Evolutionary conservation across 768 basidiomycete genomes (phyloP).

Genomic region (Serendipita sp.): DNA sequence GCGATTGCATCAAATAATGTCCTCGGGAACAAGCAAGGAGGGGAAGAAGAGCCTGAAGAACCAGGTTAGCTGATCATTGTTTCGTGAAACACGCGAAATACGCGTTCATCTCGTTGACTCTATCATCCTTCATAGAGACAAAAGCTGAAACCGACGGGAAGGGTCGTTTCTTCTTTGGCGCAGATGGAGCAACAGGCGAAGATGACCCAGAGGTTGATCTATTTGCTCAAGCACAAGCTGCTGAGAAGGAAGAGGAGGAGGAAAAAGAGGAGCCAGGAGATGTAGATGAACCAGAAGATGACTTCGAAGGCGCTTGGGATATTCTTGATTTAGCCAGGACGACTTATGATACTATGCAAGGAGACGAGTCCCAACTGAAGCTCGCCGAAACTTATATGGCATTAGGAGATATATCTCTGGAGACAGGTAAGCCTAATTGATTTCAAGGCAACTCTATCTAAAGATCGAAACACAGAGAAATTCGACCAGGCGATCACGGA

Average conservation of each 20-base stretch:
- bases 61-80: constrained; percentile 1
- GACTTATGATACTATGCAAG: constrained; percentile 57
- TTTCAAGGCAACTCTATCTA: constrained; percentile 7
- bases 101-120: not conserved
- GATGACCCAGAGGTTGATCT: constrained; percentile 48
- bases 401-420: constrained; percentile 90
- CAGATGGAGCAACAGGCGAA: constrained; percentile 55
- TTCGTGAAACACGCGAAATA: not conserved
- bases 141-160: constrained; percentile 24
- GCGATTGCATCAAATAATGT: constrained; percentile 76
- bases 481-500: constrained; percentile 89
- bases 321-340: constrained; percentile 87
- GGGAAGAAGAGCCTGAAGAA: constrained; percentile 32
- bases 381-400: constrained; percentile 83
- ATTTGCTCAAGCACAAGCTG: constrained; percentile 38
- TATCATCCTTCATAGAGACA: constrained; percentile 10
- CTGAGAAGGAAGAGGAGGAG: constrained; percentile 29
- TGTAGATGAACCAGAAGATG: constrained; percentile 80
- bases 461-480: constrained; percentile 45
- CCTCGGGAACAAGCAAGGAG: constrained; percentile 66
- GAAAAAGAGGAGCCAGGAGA: constrained; percentile 47
- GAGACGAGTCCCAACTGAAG: constrained; percentile 55
- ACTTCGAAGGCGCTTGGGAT: constrained; percentile 97
- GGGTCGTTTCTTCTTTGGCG: constrained; percentile 61
- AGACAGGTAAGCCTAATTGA: constrained; percentile 57